A percentile compares a stretch with the other conserved stretches of the same genome.
These are phyloP conservation scores for Paecilomyces niveus DNA, from an alignment of 2,329 filamentous ascomycete species.

Conservation along the genomic window DNA sequence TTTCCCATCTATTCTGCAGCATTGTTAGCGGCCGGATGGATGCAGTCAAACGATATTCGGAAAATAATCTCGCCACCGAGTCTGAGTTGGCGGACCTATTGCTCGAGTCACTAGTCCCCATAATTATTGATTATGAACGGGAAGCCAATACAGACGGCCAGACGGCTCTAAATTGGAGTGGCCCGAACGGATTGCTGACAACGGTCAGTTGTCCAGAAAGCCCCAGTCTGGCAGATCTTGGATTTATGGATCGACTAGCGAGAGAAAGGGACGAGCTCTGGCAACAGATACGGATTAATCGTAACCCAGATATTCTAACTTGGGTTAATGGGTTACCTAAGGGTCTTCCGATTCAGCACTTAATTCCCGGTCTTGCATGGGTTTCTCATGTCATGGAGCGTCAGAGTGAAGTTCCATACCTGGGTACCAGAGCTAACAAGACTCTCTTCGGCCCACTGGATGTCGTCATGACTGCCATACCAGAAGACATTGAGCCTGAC, in stretches of 20 bases:
- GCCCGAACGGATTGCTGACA: background rate
- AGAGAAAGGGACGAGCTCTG: constrained; percentile 8
- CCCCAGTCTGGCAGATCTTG: background rate
- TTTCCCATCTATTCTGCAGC: background rate
- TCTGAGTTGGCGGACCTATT: background rate
- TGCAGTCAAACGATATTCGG: background rate
- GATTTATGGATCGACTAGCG: constrained; percentile 9
- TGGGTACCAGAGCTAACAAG: constrained; percentile 4
- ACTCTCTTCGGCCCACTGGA: constrained; percentile 4
- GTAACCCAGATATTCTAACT: constrained; percentile 1
- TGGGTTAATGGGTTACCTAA: constrained; percentile 6
- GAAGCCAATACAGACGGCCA: constrained; percentile 5
- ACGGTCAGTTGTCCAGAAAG: background rate
- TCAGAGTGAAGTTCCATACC: constrained; percentile 3
- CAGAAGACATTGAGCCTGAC: constrained; percentile 1
- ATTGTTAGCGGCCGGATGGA: background rate
- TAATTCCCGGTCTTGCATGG: constrained; percentile 6
- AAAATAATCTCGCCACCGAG: background rate
- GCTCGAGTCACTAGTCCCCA: constrained; percentile 6
- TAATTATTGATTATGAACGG: constrained; percentile 8
- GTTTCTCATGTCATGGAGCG: constrained; percentile 1
- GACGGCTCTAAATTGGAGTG: constrained; percentile 1
- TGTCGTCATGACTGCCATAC: background rate
- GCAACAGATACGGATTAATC: constrained; percentile 2
- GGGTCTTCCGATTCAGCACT: constrained; percentile 8